phyloP scores from a whole-genome alignment of 2,329 filamentous ascomycete genomes.

The Chaetomium globosum region DNA sequence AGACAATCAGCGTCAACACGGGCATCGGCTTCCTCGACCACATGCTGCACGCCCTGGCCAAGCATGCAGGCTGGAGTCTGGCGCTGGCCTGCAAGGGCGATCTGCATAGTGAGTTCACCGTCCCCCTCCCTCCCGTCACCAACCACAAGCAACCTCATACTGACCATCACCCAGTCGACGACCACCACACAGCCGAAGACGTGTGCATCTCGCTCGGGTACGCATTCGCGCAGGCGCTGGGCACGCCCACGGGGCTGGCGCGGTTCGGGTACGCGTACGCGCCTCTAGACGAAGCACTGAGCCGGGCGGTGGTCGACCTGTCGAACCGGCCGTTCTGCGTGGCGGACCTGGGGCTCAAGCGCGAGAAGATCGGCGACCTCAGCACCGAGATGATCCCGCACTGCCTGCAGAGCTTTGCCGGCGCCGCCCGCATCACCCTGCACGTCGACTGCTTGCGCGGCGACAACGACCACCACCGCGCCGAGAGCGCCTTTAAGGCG shows the following conservation, averaged over 20 bases:
- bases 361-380: conserved; percentile 92
- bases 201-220: conserved; percentile 86
- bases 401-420: conserved; percentile 90
- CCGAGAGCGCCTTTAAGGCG: conserved; percentile 97
- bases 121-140: neutral
- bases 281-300: conserved; percentile 92
- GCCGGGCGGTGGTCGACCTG: conserved; percentile 89
- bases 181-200: conserved; percentile 98
- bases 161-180: conserved; percentile 69
- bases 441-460: conserved; percentile 92
- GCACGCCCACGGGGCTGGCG: conserved; percentile 76
- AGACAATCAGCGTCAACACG: conserved; percentile 84
- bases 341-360: conserved; percentile 77
- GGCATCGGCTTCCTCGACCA: conserved; percentile 98
- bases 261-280: conserved; percentile 91
- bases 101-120: conserved; percentile 71
- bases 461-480: conserved; percentile 92
- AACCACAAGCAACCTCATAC: conserved; percentile 3
- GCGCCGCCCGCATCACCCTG: conserved; percentile 85
- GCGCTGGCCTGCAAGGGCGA: conserved; percentile 82
- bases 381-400: conserved; percentile 97
- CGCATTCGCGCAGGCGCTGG: conserved; percentile 80
- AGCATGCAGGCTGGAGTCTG: conserved; percentile 94
- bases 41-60: conserved; percentile 95
- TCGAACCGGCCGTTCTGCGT: conserved; percentile 89